phyloP scores from a whole-genome alignment of 495 filamentous ascomycete genomes.

The Penicillium cataractarum region DNA sequence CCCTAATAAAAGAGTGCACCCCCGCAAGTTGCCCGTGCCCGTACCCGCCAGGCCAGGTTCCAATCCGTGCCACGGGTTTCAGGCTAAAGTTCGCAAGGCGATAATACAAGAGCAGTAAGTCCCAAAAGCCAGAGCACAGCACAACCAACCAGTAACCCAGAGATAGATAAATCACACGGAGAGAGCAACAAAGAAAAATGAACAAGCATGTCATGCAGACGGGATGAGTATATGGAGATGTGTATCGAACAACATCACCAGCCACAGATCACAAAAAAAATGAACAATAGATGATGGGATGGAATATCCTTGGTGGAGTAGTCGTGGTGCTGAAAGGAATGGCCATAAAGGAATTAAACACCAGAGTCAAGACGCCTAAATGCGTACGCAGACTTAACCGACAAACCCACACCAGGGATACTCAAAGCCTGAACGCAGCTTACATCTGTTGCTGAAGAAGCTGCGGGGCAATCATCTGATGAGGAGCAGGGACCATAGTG shows the following conservation, averaged over 20 bases:
- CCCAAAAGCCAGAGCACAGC: constrained; percentile 11
- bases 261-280: neutral
- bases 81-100: constrained; percentile 13
- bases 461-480: constrained; percentile 51
- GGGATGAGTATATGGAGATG: neutral
- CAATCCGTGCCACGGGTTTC: constrained; percentile 5
- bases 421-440: constrained; percentile 3
- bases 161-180: constrained; percentile 13
- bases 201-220: constrained; percentile 10
- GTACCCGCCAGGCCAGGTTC: constrained; percentile 30
- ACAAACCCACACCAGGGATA: constrained; percentile 9
- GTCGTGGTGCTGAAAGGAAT: constrained; percentile 5
- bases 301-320: neutral
- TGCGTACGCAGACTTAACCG: constrained; percentile 3
- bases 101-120: constrained; percentile 19
- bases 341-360: constrained; percentile 15
- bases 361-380: constrained; percentile 7
- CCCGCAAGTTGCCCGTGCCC: constrained; percentile 20
- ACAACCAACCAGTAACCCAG: constrained; percentile 2
- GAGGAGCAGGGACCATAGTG: constrained; percentile 34
- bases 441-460: constrained; percentile 53
- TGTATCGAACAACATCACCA: neutral
- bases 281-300: neutral
- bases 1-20: constrained; percentile 10
- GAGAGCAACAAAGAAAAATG: constrained; percentile 8